Evolutionary conservation across 2,329 filamentous ascomycete species (phyloP), one percentile per base, ranked within the genome.

Genomic region (Trichophyton verrucosum): DNA sequence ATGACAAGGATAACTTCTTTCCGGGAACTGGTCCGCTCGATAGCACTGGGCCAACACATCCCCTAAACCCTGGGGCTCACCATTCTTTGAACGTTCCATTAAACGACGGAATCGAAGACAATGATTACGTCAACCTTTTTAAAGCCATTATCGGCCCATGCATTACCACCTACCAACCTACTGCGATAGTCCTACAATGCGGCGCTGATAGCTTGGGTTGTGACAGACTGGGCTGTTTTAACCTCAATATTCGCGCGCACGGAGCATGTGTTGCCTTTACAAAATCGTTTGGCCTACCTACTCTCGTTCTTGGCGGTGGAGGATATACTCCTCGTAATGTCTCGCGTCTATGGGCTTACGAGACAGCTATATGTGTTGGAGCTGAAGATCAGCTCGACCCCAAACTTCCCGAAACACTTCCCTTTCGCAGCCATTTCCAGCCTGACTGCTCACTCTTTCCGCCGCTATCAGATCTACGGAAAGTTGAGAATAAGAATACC

Each of bases 291-390:
- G 80, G 82, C 5, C 78, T 95, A 1, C 94, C 94, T 2, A 81
- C 97, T 64, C 85, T 99, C 57, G 83, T 99, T 60, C 89, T 97
- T 62, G 94, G 94, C 51, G 94, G 94, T 44, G 94, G 94, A 61
- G 94, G 94, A 30, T 99, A 99, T 75, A 99, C 94, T 13, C 91
- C 94, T 3, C 85, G 92, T 65, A 99, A 99, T 69, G 94, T 99
- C 5, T 94, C 94, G 47, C 87, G 94, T 60, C 91, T 92, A 33
- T 99, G 94, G 94, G 90, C 91, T 24, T 92, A 95, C 75, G 94
- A 99, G 76, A 99, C 94, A 11, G 88, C 88, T 63, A 89, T 97
- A 66, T 90, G 90, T 63, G 88, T 95, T 64, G 85, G 86, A 66
- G 85, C 85, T 61, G 81, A 87, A 63, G 80, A 87, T 64, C 82